Conservation (phyloP, 768 basidiomycete genomes). For the Suillus hirtellus region DNA sequence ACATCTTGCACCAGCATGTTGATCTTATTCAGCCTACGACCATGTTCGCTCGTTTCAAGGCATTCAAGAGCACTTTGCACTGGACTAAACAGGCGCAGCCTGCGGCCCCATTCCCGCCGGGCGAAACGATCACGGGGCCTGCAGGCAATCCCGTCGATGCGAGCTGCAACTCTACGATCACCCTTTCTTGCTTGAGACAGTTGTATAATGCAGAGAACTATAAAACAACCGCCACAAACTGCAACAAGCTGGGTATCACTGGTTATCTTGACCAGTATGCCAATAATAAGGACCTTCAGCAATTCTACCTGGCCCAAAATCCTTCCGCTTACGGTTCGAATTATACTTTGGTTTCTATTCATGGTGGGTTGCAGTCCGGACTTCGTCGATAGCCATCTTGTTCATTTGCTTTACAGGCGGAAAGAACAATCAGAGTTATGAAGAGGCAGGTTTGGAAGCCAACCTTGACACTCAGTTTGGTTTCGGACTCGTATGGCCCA, state of each 20-base stretch:
- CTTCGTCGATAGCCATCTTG: conserved; percentile 1
- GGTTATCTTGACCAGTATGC: conserved; percentile 55
- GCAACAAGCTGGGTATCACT: conserved; percentile 55
- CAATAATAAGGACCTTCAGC: conserved; percentile 52
- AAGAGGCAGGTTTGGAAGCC: conserved; percentile 60
- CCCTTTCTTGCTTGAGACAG: conserved; percentile 52
- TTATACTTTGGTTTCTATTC: conserved; percentile 55
- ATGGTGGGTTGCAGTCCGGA: conserved; percentile 40
- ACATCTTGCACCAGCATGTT: conserved; percentile 55
- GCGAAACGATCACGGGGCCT: conserved; percentile 25
- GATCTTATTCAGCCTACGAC: conserved; percentile 76
- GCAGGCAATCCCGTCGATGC: conserved; percentile 44
- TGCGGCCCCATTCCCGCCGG: conserved; percentile 10
- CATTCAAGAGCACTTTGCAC: conserved; percentile 42
- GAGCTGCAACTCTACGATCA: conserved; percentile 51
- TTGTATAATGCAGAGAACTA: conserved; percentile 56
- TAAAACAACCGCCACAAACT: conserved; percentile 40
- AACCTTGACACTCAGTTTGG: conserved; percentile 69
- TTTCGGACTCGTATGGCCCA: conserved; percentile 64
- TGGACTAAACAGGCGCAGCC: conserved; percentile 20
- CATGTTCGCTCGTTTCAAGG: conserved; percentile 53
- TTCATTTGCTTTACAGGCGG: conserved; percentile 46
- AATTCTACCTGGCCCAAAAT: conserved; percentile 49
- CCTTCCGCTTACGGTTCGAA: conserved; percentile 50
- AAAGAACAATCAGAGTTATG: conserved; percentile 54